Evolutionary conservation across 2,329 filamentous ascomycete genomes (phyloP), one percentile per base, ranked within the genome.

Genomic region (Pseudogymnoascus sp.): DNA sequence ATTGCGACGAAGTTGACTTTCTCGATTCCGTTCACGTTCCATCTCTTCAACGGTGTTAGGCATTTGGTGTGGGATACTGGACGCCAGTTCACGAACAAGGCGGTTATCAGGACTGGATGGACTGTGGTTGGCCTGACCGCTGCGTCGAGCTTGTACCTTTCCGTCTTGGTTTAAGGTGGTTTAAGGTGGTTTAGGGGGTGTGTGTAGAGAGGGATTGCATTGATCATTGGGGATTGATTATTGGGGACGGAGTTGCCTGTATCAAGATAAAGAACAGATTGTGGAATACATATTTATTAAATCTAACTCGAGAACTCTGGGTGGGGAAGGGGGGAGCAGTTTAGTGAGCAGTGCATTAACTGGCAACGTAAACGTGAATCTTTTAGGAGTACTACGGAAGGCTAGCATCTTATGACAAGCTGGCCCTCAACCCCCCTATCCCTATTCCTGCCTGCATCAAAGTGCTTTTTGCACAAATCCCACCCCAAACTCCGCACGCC

Each of bases 61-160:
- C 87, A 90, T 81, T 78, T 90, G 78, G 70, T 79, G 14, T 90
- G 87, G 87, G 87, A 90, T 78, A 74, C 81, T 38, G 86, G 84
- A 59, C 76, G 77, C 68, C 77, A 79, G 58, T 81, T 90, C 64
- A 81, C 77, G 69, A 89, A 89, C 72, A 76, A 81, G 74, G 76
- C 81, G 70, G 86, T 90, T 63, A 82, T 84, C 67, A 78, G 77
- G 74, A 86, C 83, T 1, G 87, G 86, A 14, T 89, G 86, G 84
- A 71, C 78, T 39, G 83, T 83, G 33, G 74, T 88, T 60, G 86
- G 79, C 3, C 65, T 85, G 68, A 84, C 78, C 63, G 74, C 78
- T 54, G 73, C 78, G 57, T 78, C 76, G 69, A 77, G 81, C 18
- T 64, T 72, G 50, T 66, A 59, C 20, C 68, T 74, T 65, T 70